Conservation (phyloP, 768 basidiomycete species). For the Boletus reticuloceps region DNA sequence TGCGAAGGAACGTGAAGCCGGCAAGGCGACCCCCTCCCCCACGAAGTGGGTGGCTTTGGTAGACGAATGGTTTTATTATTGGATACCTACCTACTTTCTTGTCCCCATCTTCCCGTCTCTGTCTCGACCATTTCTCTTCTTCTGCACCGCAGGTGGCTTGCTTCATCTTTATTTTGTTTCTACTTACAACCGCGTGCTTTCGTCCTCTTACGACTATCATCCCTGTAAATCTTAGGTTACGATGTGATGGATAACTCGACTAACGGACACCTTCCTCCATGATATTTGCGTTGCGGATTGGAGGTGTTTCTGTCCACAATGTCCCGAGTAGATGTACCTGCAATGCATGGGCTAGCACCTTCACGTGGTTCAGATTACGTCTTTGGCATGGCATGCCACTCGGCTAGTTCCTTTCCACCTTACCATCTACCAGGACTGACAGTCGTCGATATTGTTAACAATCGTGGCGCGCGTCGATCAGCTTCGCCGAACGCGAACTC, state of each 20-base stretch:
- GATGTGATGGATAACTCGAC: slow-evolving; percentile 27
- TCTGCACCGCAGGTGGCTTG: slow-evolving; percentile 20
- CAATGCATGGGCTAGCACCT: too few species aligned
- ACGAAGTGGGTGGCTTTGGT: slow-evolving; percentile 57
- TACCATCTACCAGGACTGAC: not conserved
- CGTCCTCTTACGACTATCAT: slow-evolving; percentile 3
- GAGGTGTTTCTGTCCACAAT: not conserved
- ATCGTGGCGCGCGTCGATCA: too few species aligned
- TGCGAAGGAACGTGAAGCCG: slow-evolving; percentile 42
- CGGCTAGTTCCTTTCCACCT: not conserved
- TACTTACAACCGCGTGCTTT: slow-evolving; percentile 4
- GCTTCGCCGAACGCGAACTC: not conserved
- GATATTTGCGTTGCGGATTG: slow-evolving; percentile 12
- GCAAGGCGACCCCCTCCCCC: slow-evolving; percentile 50
- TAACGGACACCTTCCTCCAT: slow-evolving; percentile 14
- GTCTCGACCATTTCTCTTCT: slow-evolving; percentile 21
- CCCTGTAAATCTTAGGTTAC: slow-evolving; percentile 17
- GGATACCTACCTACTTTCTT: slow-evolving; percentile 38
- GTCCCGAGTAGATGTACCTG: slow-evolving; percentile 6
- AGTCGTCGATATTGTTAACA: not conserved
- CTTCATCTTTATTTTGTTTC: slow-evolving; percentile 16
- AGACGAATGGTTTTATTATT: slow-evolving; percentile 25
- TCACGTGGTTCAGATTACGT: not conserved
- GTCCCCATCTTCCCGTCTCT: slow-evolving; percentile 7
- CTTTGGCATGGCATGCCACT: not conserved